Base-by-base conservation (phyloP, 805 yeast genomes). In the Blastobotrys robertii region DNA sequence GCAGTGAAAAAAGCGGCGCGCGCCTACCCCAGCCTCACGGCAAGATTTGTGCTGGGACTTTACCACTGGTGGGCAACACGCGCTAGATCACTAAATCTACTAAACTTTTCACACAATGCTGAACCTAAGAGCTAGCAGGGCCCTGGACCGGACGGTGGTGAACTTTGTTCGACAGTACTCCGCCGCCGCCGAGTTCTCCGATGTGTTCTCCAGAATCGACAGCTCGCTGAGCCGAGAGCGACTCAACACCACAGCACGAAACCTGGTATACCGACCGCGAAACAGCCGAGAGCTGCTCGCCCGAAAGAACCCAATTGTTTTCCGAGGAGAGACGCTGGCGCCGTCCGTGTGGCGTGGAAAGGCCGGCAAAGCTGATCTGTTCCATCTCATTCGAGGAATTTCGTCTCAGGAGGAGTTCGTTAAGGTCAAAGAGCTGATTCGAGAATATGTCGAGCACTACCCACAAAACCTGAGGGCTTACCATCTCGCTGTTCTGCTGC, bases 241-340 rank as follows among this genome's bases (percentile, higher is more conserved):
- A 15, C 25, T 38, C 15, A 38, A 38, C 34, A 38, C 41, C 8
- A 38, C 41, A 7, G 31, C 9, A n/a, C 42, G 51, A 14, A 37
- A 43, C 15, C 47, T 54, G 14, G 56, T 55, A 11, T 59, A 56
- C 44, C 44, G 58, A 28, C 59, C 59, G 2, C 42, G 51, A 25
- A 43, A 47, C 15, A 48, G 52, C 7, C 46, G 45, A 33, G 49
- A 49, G 30, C 42, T 53, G 30, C 37, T 34, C 30, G 42, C 50
- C 7, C 36, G 47, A 22, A 48, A 44, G 38, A 30, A 44, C 15
- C 47, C 49, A 2, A 40, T 50, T 31, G 33, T 46, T 7, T 35
- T 43, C 30, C 46, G 53, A 10, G 57, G 57, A 4, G 33, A 31
- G 6, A 36, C 12, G 14, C 44, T 53, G 28, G 33, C 42, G 37